Evolutionary conservation across 441 rosid species (phyloP).

Genomic region (Biscutella laevigata): DNA sequence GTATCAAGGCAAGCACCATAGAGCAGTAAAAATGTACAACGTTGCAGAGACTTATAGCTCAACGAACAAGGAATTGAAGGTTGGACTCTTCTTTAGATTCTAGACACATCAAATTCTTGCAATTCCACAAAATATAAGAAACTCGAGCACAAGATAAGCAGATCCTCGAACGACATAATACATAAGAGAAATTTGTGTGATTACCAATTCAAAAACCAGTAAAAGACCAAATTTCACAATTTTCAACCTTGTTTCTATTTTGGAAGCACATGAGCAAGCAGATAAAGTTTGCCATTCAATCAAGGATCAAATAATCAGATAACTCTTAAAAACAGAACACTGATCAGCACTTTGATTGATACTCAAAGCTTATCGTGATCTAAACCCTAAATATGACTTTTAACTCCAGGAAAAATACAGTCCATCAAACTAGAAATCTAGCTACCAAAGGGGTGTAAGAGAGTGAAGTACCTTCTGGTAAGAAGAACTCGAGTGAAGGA

Average conservation of each 20-base stretch:
- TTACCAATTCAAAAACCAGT: not conserved
- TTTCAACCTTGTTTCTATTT: not conserved
- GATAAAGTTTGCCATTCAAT: not conserved
- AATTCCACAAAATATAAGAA: not conserved
- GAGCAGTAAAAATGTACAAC: not conserved
- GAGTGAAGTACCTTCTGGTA: constrained; percentile 58
- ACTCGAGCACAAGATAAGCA: not conserved
- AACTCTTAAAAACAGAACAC: constrained; percentile 1
- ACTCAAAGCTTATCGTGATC: not conserved
- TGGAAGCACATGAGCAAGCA: not conserved
- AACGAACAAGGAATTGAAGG: not conserved
- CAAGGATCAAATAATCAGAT: too few species aligned
- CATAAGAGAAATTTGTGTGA: not conserved
- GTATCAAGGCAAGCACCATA: not conserved
- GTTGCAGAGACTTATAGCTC: not conserved
- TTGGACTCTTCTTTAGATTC: not conserved
- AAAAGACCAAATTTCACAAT: not conserved
- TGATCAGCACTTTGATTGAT: not conserved
- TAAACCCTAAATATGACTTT: too few species aligned
- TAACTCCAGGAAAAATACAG: too few species aligned
- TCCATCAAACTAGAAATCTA: too few species aligned
- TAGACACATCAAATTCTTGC: not conserved
- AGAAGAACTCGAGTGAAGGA: constrained; percentile 78
- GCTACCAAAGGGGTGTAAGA: not conserved
- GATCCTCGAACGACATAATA: too few species aligned